phyloP scores from a whole-genome alignment of 2,329 filamentous ascomycete species.

The Cladosporium colombiae region DNA sequence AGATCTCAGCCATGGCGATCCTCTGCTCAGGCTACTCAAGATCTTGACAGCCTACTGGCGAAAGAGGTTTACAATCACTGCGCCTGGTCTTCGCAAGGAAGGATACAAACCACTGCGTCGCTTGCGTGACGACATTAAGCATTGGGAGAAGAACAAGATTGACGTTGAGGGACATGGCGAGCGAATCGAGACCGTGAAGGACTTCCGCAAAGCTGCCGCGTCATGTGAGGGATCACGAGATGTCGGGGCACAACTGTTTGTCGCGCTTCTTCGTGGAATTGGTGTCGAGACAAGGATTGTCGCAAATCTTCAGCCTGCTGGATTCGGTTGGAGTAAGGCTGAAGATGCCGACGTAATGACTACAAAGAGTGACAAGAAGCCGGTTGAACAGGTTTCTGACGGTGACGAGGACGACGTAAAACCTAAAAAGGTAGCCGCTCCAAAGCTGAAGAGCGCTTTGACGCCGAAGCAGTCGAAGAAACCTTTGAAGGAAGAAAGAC shows the following conservation, averaged over 20 bases:
- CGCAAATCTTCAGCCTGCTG: constrained; percentile 78
- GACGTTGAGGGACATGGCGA: constrained; percentile 74
- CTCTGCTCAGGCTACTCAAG: constrained; percentile 73
- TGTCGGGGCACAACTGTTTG: constrained; percentile 85
- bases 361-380: constrained; percentile 29
- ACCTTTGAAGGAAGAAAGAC: constrained; percentile 23
- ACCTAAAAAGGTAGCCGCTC: constrained; percentile 15
- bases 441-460: constrained; percentile 15
- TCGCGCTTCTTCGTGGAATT: constrained; percentile 75
- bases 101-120: constrained; percentile 81
- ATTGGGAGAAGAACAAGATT: constrained; percentile 63
- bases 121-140: constrained; percentile 71
- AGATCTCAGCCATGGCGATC: constrained; percentile 81
- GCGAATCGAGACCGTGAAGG: constrained; percentile 63
- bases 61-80: constrained; percentile 73
- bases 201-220: constrained; percentile 69
- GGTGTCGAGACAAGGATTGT: constrained; percentile 83
- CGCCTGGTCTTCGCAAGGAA: constrained; percentile 80
- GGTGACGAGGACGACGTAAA: constrained; percentile 27
- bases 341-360: constrained; percentile 70
- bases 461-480: constrained; percentile 21
- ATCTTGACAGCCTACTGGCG: constrained; percentile 85
- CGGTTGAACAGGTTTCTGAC: constrained; percentile 18
- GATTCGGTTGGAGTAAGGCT: constrained; percentile 85
- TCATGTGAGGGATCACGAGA: constrained; percentile 80